Conservation (phyloP, 805 yeast species). For the Schwanniomyces occidentalis region DNA sequence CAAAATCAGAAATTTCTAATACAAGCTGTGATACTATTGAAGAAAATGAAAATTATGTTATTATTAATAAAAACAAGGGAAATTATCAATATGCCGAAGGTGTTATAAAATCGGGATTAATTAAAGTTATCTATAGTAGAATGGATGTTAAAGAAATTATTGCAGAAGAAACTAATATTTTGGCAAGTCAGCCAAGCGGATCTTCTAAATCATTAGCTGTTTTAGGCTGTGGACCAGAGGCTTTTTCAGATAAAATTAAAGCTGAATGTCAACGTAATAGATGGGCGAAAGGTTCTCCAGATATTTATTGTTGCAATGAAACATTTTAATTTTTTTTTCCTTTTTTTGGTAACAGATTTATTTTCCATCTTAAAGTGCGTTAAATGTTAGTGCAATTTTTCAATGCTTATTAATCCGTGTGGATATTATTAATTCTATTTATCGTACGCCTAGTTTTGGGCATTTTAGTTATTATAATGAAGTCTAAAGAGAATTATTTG, state of each 20-base stretch:
- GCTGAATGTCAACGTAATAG: slow-evolving; percentile 28
- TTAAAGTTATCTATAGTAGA: slow-evolving; percentile 9
- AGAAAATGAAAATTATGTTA: neutral
- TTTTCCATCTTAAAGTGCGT: no score
- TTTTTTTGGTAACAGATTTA: no score
- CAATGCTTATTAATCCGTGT: no score
- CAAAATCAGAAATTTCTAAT: neutral
- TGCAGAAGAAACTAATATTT: slow-evolving; percentile 11
- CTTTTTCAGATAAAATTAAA: slow-evolving; percentile 29
- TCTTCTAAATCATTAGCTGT: slow-evolving; percentile 35
- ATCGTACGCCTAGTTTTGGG: no score
- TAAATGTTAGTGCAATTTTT: no score
- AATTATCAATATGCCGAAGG: neutral
- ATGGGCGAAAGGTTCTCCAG: slow-evolving; percentile 30
- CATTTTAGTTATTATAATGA: no score
- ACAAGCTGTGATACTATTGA: neutral
- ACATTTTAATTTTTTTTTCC: no score
- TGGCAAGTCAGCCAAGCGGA: slow-evolving; percentile 11
- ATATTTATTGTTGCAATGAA: slow-evolving; percentile 44
- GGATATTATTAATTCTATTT: no score
- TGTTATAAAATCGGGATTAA: neutral
- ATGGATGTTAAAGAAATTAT: slow-evolving; percentile 20
- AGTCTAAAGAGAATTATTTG: no score
- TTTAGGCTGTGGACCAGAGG: slow-evolving; percentile 40
- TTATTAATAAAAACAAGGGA: neutral